Conservation (phyloP, 2,329 filamentous ascomycete genomes). For the Paracoccidioides brasiliensis region DNA sequence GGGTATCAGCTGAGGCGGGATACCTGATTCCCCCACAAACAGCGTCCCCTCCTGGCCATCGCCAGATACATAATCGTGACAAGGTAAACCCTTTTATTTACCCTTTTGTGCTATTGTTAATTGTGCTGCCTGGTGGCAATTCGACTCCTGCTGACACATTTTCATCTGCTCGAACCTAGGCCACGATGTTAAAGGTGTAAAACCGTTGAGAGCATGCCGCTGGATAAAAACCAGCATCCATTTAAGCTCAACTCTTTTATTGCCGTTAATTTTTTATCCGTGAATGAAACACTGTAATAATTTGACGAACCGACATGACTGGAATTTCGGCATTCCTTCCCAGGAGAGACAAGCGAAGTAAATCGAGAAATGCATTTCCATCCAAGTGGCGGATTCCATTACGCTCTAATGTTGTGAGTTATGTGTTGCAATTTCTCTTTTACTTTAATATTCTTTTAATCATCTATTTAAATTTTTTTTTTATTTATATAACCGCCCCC, state of each 20-base stretch:
- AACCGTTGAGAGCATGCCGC: neutral
- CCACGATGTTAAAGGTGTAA: neutral
- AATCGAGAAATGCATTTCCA: conserved; percentile 1
- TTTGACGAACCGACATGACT: conserved; percentile 20
- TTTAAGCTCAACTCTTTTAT: neutral
- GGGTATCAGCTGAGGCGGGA: neutral
- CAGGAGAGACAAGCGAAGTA: conserved; percentile 24
- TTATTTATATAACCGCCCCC: too few species aligned
- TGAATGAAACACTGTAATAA: neutral
- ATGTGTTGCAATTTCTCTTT: too few species aligned
- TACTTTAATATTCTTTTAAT: too few species aligned
- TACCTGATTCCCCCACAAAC: neutral
- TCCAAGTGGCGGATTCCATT: neutral
- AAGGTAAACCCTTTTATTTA: neutral
- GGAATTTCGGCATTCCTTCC: conserved; percentile 31
- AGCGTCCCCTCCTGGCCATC: neutral
- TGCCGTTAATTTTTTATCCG: neutral
- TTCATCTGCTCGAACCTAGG: neutral
- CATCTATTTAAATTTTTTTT: too few species aligned
- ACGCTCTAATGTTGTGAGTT: neutral
- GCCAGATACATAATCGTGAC: neutral
- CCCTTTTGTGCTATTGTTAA: neutral
- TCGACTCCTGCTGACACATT: neutral
- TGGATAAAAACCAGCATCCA: neutral
- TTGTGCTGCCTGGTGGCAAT: neutral